phyloP scores from a whole-genome alignment of 2,329 filamentous ascomycete species.

The Paecilomyces sp. region DNA sequence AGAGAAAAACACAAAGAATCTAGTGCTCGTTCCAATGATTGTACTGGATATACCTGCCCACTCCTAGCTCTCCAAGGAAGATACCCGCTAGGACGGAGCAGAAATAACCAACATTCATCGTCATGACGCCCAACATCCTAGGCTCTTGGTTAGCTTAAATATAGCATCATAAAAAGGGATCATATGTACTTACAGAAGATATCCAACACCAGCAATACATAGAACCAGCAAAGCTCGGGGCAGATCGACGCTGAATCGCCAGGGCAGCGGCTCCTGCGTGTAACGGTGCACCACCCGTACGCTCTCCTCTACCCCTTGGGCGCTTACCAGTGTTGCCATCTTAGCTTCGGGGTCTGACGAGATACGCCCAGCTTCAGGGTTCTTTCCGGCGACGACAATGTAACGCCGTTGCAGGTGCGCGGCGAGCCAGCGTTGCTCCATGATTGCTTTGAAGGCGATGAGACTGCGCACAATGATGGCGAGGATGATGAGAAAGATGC shows the following conservation, averaged over 20 bases:
- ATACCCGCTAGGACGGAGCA: constrained; percentile 68
- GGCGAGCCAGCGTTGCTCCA: constrained; percentile 62
- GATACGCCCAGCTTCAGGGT: constrained; percentile 52
- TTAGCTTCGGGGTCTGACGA: constrained; percentile 56
- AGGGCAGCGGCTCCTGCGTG: constrained; percentile 53
- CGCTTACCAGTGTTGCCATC: constrained; percentile 58
- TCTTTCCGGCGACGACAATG: constrained; percentile 62
- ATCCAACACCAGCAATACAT: constrained; percentile 67
- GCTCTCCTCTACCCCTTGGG: constrained; percentile 73
- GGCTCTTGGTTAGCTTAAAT: not conserved
- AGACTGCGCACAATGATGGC: constrained; percentile 62
- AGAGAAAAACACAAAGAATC: not conserved
- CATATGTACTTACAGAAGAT: constrained; percentile 65
- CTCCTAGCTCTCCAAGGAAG: constrained; percentile 77
- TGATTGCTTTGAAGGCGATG: constrained; percentile 58
- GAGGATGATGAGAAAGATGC: constrained; percentile 81
- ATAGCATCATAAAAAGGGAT: not conserved
- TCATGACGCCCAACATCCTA: constrained; percentile 92
- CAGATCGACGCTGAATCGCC: constrained; percentile 74
- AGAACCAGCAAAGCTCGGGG: constrained; percentile 65
- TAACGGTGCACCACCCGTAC: constrained; percentile 64
- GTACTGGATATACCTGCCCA: constrained; percentile 65
- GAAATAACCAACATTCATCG: constrained; percentile 79
- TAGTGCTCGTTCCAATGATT: constrained; percentile 45
- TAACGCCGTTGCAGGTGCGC: constrained; percentile 68